Conservation (phyloP, 441 rosid species). For the Erysimum pusillum region DNA sequence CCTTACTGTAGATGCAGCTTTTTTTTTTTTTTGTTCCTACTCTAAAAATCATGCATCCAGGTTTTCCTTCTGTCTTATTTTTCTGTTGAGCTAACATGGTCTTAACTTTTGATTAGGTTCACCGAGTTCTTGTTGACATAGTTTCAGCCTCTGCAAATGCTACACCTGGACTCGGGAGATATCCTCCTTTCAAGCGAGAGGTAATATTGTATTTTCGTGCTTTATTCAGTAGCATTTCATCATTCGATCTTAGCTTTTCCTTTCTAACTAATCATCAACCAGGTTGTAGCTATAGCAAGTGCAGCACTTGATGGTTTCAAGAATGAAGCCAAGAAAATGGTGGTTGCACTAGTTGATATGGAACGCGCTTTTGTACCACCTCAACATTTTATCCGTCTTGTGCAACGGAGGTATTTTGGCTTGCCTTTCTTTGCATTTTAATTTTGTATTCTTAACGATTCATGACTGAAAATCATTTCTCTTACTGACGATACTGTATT, state of each 20-base stretch:
- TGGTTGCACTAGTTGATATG: constrained; percentile 83
- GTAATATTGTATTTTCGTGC: constrained; percentile 46
- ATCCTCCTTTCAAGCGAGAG: constrained; percentile 88
- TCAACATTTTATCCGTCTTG: constrained; percentile 82
- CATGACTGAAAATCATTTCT: constrained; percentile 28
- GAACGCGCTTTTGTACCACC: constrained; percentile 87
- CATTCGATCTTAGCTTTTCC: constrained; percentile 14
- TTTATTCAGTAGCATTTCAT: constrained; percentile 32
- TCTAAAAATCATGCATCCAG: constrained; percentile 23
- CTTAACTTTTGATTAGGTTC: constrained; percentile 59
- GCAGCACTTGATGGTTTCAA: constrained; percentile 73
- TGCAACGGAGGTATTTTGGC: constrained; percentile 66
- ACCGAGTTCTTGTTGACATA: constrained; percentile 74
- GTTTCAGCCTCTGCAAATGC: constrained; percentile 79
- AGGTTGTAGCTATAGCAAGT: constrained; percentile 80
- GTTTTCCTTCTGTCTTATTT: constrained; percentile 14
- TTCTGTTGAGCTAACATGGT: constrained; percentile 31
- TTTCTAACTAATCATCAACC: constrained; percentile 23
- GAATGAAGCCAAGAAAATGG: constrained; percentile 77
- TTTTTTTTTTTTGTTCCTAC: constrained; percentile 5
- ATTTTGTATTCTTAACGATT: constrained; percentile 9
- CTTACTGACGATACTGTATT: constrained; percentile 28
- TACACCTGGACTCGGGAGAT: constrained; percentile 81
- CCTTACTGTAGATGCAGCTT: background rate
- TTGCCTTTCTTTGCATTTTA: constrained; percentile 27